phyloP scores from a whole-genome alignment of 257 asterid genomes.

The Craterostigma plantagineum region DNA sequence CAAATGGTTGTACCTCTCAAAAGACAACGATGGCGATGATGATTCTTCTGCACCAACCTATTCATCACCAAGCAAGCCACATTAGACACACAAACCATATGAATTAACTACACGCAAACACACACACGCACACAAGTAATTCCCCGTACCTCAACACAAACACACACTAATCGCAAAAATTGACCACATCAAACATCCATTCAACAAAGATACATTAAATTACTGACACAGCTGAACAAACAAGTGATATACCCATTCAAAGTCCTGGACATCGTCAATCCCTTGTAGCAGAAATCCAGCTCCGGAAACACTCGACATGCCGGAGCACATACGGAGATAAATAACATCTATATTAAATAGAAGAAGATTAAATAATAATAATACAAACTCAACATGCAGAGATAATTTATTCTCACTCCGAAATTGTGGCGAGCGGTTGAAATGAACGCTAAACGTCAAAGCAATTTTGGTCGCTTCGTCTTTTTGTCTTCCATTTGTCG shows the following conservation, averaged over 20 bases:
- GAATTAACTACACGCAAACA: too few species aligned
- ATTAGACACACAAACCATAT: too few species aligned
- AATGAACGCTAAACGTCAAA: too few species aligned
- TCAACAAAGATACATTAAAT: too few species aligned
- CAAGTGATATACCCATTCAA: slow-evolving; percentile 38
- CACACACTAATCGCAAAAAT: background rate
- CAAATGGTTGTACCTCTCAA: slow-evolving; percentile 46
- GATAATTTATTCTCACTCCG: too few species aligned
- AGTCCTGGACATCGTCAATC: slow-evolving; percentile 48
- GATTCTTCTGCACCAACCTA: slow-evolving; percentile 29
- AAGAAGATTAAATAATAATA: too few species aligned
- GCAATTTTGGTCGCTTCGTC: too few species aligned
- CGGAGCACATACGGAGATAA: background rate
- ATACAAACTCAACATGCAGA: too few species aligned
- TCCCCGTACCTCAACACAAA: background rate
- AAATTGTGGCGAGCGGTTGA: too few species aligned
- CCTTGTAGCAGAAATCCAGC: slow-evolving; percentile 45
- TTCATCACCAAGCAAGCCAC: slow-evolving; percentile 12
- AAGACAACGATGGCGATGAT: slow-evolving; percentile 45
- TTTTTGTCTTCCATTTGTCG: too few species aligned
- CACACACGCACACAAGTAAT: background rate
- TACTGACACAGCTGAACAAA: background rate
- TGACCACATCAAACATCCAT: background rate
- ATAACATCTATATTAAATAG: too few species aligned
- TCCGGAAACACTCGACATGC: slow-evolving; percentile 26